Base-by-base conservation (phyloP, 768 basidiomycete species). In the Rhizopogon vinicolor region DNA sequence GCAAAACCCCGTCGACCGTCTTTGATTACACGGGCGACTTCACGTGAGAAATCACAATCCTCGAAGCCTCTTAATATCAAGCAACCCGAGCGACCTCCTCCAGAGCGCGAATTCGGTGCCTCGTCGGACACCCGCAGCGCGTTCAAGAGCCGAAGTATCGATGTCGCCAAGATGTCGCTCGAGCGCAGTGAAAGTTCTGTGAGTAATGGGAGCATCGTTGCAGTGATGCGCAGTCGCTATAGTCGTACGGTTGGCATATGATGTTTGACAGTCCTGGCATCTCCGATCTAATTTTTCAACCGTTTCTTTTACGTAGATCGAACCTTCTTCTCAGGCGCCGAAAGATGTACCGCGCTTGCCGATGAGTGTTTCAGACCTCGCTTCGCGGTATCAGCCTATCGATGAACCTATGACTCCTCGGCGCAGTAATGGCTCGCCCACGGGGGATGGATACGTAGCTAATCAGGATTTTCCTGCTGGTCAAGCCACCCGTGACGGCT, bases 181-280 rank as follows among this genome's bases (percentile, higher is more conserved):
- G 81, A 85, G 50, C 76, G 80, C 57, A 75, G 68, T 19, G 82
- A 85, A 44, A 81, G 83, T 2, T 77, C 75, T 6, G 75, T 68
- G 41, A 85, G 81, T 58, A 78, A 63, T 46, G 80, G 79, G 12
- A 83, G 80, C 60, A 70, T 86, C 25, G 88, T 91, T 44, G 85
- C 88, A 42, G 81, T 82, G 2, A 83, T 92, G 76, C 78, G 85
- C 43, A 80, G 78, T 63, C 80, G 80, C 49, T 90, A 87, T 60
- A 76, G 81, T 19, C 76, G 71, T 41, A 74, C 68, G 53, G 88
- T 89, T 61, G 43, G 84, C 73, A 10, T 41, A 41, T 57, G 14
- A 52, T 60, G 25, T 41, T 18, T 43, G 6, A 57, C 41, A 33
- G 31, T 19, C 19, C 35, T 53, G 37, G 19, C 19, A 7, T 57